Conservation (phyloP, 805 yeast genomes). For the Martiniozyma abietophila region DNA sequence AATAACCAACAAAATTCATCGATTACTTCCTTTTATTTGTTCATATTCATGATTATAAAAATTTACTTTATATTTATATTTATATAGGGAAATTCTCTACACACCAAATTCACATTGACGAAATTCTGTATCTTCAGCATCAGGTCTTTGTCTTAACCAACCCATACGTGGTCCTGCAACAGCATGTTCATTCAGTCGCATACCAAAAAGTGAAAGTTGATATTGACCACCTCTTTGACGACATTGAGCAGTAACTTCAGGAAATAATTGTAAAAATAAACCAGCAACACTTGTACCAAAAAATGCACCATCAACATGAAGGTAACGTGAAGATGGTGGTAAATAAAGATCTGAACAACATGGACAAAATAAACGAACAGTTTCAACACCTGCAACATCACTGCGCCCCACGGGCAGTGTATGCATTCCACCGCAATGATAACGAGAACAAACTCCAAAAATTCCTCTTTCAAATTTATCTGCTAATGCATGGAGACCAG, state of each 20-base stretch:
- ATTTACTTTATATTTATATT: neutral
- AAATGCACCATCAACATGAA: slow-evolving; percentile 91
- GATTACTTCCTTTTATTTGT: no score
- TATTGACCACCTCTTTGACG: slow-evolving; percentile 44
- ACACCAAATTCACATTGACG: slow-evolving; percentile 51
- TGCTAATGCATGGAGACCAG: slow-evolving; percentile 87
- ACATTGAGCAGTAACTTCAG: slow-evolving; percentile 79
- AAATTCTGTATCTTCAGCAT: slow-evolving; percentile 47
- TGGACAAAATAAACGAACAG: slow-evolving; percentile 90
- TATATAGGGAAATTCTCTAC: neutral
- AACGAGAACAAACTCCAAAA: slow-evolving; percentile 90
- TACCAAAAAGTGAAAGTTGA: slow-evolving; percentile 80
- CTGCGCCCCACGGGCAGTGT: slow-evolving; percentile 86
- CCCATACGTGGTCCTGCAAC: slow-evolving; percentile 88
- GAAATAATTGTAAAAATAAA: slow-evolving; percentile 78
- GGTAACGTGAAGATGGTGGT: slow-evolving; percentile 78
- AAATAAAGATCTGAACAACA: slow-evolving; percentile 86
- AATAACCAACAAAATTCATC: no score
- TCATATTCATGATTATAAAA: neutral
- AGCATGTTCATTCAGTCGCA: slow-evolving; percentile 65
- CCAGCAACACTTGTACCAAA: slow-evolving; percentile 97
- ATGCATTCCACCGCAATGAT: slow-evolving; percentile 81
- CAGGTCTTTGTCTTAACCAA: slow-evolving; percentile 83
- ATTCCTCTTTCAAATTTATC: slow-evolving; percentile 82
- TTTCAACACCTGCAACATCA: slow-evolving; percentile 85